Conservation (phyloP, 176 grass and related monocot species). For the Oryza glumipatula region DNA sequence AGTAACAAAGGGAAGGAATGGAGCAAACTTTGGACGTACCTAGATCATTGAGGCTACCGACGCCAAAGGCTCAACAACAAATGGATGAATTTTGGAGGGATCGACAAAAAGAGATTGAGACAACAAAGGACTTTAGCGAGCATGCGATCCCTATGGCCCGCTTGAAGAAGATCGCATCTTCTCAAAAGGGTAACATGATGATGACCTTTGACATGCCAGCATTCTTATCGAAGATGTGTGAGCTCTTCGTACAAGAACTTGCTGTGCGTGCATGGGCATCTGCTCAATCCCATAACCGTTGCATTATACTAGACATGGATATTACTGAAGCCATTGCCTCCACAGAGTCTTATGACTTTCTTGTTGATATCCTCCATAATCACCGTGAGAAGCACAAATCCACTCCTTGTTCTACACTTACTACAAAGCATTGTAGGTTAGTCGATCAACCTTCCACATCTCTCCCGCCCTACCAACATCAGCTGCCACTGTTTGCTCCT, state of each 20-base stretch:
- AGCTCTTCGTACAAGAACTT: neutral
- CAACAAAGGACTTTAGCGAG: neutral
- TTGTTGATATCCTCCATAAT: neutral
- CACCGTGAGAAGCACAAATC: neutral
- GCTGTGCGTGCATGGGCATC: neutral
- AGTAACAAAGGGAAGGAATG: neutral
- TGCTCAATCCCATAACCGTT: neutral
- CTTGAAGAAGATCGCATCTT: neutral
- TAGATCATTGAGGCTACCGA: neutral
- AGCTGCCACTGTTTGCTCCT: neutral
- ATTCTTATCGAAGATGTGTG: neutral
- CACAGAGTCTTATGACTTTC: slow-evolving; percentile 20
- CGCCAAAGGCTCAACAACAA: neutral
- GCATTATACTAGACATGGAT: neutral
- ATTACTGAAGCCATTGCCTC: neutral
- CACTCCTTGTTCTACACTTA: neutral
- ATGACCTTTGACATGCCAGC: neutral
- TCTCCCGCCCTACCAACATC: neutral
- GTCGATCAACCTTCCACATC: neutral
- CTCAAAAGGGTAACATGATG: neutral
- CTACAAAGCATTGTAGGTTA: neutral
- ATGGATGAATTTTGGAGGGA: neutral
- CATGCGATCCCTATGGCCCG: neutral
- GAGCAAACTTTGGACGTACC: neutral
- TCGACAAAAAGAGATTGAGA: neutral